Evolutionary conservation across 345 rosid genomes (phyloP).

Genomic region (Pistacia atlantica): DNA sequence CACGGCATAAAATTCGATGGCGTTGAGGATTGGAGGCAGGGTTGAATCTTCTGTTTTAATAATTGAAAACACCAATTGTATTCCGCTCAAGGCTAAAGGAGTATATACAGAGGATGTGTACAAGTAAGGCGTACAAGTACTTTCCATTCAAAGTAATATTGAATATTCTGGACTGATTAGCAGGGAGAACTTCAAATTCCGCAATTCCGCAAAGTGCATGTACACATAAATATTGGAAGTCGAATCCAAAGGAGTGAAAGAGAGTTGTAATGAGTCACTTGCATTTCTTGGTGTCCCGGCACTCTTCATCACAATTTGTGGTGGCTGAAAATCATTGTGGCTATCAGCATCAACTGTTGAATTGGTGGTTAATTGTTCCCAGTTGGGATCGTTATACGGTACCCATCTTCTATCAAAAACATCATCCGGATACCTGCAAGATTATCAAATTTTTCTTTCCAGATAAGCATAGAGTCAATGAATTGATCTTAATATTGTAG

Average conservation of each 20-base stretch:
- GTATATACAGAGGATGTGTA: constrained; percentile 26
- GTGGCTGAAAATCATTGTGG: constrained; percentile 27
- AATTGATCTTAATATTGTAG: background rate
- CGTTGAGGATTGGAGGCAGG: constrained; percentile 57
- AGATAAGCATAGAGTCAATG: background rate
- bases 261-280: constrained; percentile 32
- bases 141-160: constrained; percentile 41
- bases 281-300: constrained; percentile 32
- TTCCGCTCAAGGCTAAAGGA: constrained; percentile 23
- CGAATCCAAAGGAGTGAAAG: constrained; percentile 20
- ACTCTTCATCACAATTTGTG: constrained; percentile 39
- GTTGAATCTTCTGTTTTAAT: constrained; percentile 30
- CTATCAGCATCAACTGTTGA: too few species aligned
- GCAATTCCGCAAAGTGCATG: constrained; percentile 53
- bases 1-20: constrained; percentile 32
- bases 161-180: constrained; percentile 46
- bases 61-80: constrained; percentile 28
- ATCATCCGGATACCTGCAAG: constrained; percentile 31
- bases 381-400: background rate
- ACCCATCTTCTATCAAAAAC: constrained; percentile 33
- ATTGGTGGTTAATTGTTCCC: constrained; percentile 12
- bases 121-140: constrained; percentile 18
- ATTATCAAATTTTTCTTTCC: background rate
- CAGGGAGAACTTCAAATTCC: constrained; percentile 22
- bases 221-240: constrained; percentile 37